phyloP scores from a whole-genome alignment of 2,329 filamentous ascomycete species.

The Epichloe scottii region DNA sequence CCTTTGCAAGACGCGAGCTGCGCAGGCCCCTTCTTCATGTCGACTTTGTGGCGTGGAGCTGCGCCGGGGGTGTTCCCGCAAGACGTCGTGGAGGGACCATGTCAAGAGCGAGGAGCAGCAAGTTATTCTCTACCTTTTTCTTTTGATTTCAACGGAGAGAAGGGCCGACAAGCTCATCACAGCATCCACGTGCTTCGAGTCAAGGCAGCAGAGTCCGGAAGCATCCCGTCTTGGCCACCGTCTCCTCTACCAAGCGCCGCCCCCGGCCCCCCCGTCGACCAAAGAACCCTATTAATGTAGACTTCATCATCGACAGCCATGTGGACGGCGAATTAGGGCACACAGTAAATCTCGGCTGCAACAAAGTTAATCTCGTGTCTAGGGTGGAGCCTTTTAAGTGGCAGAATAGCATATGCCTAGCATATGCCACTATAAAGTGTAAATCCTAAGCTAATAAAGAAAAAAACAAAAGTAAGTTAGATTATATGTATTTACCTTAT shows the following conservation, averaged over 20 bases:
- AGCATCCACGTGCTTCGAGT: slow-evolving; percentile 15
- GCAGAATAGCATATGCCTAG: too few relatives aligned
- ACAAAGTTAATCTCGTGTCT: too few relatives aligned
- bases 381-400: too few relatives aligned
- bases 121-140: background rate
- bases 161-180: background rate
- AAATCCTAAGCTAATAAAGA: too few relatives aligned
- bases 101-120: slow-evolving; percentile 15
- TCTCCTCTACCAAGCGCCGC: slow-evolving; percentile 1
- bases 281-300: background rate
- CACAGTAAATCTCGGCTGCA: too few relatives aligned
- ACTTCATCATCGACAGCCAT: background rate
- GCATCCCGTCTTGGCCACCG: slow-evolving; percentile 6
- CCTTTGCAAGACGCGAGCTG: too few relatives aligned
- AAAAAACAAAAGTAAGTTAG: too few relatives aligned
- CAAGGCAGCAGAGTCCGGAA: slow-evolving; percentile 11
- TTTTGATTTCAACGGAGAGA: background rate
- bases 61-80: too few relatives aligned
- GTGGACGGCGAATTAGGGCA: slow-evolving; percentile 1
- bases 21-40: slow-evolving; percentile 2
- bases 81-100: slow-evolving; percentile 13
- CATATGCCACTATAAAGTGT: too few relatives aligned
- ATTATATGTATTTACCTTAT: too few relatives aligned
- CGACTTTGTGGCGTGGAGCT: slow-evolving; percentile 11
- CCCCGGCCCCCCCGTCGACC: background rate